Percentiles rank a stretch among this genome's conserved stretches.
These are phyloP conservation scores for Aspergillus thermomutatus DNA, from an alignment of 2,329 filamentous ascomycete species.

Conservation along the genomic window DNA sequence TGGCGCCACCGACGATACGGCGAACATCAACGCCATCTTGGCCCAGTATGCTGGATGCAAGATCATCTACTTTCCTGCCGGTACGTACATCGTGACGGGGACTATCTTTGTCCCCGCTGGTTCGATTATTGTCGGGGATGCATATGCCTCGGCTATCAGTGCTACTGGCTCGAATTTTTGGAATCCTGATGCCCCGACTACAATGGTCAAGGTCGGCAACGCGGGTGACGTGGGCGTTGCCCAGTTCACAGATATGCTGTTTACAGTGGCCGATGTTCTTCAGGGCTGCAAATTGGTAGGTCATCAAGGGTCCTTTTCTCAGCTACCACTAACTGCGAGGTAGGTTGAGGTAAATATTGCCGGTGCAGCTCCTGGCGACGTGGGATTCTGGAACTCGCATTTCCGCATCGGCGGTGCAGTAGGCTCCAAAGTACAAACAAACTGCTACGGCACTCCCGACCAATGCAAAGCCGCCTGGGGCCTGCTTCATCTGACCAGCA, in stretches of 20 bases:
- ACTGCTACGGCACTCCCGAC: slow-evolving; percentile 31
- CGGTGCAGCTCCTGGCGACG: slow-evolving; percentile 45
- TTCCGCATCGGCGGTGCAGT: slow-evolving; percentile 47
- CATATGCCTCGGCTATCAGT: slow-evolving; percentile 48
- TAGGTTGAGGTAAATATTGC: slow-evolving; percentile 51
- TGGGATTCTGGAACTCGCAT: slow-evolving; percentile 50
- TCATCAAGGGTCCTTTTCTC: background rate
- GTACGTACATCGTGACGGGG: slow-evolving; percentile 49
- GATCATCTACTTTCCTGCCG: slow-evolving; percentile 56
- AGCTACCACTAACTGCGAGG: background rate
- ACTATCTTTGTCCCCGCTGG: slow-evolving; percentile 48
- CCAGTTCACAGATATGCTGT: slow-evolving; percentile 51
- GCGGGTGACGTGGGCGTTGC: slow-evolving; percentile 47
- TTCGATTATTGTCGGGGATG: slow-evolving; percentile 54
- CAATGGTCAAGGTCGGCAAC: slow-evolving; percentile 51
- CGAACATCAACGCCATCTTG: slow-evolving; percentile 34
- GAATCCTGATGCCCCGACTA: slow-evolving; percentile 41
- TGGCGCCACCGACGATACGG: slow-evolving; percentile 37
- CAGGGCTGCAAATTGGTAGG: slow-evolving; percentile 38
- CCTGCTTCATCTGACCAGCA: slow-evolving; percentile 48
- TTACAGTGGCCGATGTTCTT: slow-evolving; percentile 49
- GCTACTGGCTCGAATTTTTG: slow-evolving; percentile 47
- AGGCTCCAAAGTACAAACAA: slow-evolving; percentile 36
- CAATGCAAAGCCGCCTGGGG: slow-evolving; percentile 49
- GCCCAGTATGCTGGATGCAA: slow-evolving; percentile 39